Evolutionary conservation across 805 yeast genomes (phyloP), one percentile per base, ranked within the genome.

Genomic region (Lipomyces spencermartinsiae): DNA sequence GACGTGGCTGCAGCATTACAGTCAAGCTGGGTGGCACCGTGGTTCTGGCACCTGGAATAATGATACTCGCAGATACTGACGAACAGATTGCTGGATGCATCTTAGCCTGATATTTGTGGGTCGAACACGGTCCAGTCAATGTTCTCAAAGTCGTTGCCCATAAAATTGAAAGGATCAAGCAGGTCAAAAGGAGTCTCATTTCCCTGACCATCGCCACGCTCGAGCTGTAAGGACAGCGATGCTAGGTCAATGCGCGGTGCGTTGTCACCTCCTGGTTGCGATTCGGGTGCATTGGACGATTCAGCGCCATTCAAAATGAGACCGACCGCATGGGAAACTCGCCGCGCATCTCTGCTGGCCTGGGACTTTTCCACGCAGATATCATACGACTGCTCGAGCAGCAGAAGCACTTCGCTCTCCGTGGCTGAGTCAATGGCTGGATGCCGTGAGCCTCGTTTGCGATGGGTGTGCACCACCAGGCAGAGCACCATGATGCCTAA

Each of bases 391-490:
- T 54, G 31, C 34, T 25, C 31, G 31, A 54, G 34, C 58, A 39
- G 58, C 58, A 3, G 3, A 25, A 54, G 58, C 58, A 25, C 31
- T 54, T 54, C 58, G 31, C 31, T 54, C 58, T 39, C 49, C 49
- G 49, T 39, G 49, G 49, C 49, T 2, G 49, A 39, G 34, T 54
- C 31, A 54, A 54, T 54, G 58, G 31, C 34, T 54, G 58, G 31
- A 54, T 54, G 34, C 34, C 2, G 34, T 3, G 58, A 29, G 31
- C 58, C 58, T 25, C 31, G 58, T 25, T 54, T 54, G 31, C 34
- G 58, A 54, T 54, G 34, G 58, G 58, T 54, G 58, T 25, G 34
- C 3, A 54, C 34, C 58, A 25, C 58, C 34, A 54, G 58, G 34
- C 58, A 54, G 34, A 54, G 34, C 31, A 54, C 34, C 31, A 25